A percentile compares a stretch with the other conserved stretches of the same genome.
Evolutionary conservation across 2,329 filamentous ascomycete genomes (phyloP).

Genomic region (Esteya vermicola): DNA sequence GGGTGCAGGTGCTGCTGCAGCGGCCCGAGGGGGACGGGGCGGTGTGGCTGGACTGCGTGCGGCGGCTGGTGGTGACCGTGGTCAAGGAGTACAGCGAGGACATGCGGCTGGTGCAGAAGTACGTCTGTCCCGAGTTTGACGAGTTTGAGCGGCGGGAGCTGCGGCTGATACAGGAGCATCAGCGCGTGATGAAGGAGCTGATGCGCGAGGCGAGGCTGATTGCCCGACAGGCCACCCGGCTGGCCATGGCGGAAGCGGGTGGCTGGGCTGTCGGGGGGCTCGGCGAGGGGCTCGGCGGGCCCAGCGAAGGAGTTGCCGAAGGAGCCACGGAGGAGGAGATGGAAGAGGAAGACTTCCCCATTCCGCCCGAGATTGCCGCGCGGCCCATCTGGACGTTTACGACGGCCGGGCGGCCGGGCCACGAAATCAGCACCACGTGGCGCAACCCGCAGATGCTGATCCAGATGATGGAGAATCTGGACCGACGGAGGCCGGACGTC

Average conservation of each 20-base stretch:
- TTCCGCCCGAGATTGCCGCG: too few relatives aligned
- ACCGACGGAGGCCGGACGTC: conserved; percentile 23
- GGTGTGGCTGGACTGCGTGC: conserved; percentile 26
- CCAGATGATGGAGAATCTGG: conserved; percentile 27
- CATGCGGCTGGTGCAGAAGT: conserved; percentile 53
- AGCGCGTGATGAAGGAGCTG: conserved; percentile 46
- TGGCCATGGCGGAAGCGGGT: too few relatives aligned
- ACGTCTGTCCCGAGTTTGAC: too few relatives aligned
- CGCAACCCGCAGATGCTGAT: conserved; percentile 23
- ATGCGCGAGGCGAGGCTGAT: conserved; percentile 36
- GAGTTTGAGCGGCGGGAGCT: too few relatives aligned
- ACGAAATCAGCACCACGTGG: too few relatives aligned
- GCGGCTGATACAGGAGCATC: conserved; percentile 33
- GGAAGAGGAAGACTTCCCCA: too few relatives aligned
- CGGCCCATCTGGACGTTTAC: too few relatives aligned
- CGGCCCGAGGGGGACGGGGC: conserved; percentile 27
- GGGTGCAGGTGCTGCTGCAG: conserved; percentile 50
- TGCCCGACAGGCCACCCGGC: too few relatives aligned
- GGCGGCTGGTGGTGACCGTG: conserved; percentile 49
- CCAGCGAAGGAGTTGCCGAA: too few relatives aligned
- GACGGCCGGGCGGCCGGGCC: too few relatives aligned
- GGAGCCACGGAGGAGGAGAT: too few relatives aligned
- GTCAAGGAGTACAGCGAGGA: conserved; percentile 57
- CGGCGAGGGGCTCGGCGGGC: not conserved
- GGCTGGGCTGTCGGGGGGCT: not conserved